Evolutionary conservation across 2,329 filamentous ascomycete species (phyloP).

Genomic region (Penicillium sp.): DNA sequence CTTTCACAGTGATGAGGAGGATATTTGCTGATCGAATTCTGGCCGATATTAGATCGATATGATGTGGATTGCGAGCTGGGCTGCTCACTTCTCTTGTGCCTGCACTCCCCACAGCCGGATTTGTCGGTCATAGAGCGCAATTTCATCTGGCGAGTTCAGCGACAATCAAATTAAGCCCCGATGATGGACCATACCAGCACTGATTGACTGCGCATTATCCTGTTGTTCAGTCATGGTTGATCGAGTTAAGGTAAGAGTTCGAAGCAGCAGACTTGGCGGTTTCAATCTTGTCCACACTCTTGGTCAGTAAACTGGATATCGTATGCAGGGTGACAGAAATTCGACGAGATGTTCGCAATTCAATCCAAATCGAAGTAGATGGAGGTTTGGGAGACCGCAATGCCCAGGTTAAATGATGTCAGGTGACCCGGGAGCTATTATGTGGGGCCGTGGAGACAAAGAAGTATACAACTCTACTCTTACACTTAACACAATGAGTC

Average conservation of each 20-base stretch:
- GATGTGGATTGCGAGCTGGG: neutral
- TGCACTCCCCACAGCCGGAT: constrained; percentile 96
- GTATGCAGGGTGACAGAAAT: neutral
- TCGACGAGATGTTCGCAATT: neutral
- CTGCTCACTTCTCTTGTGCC: constrained; percentile 70
- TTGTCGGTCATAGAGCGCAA: constrained; percentile 94
- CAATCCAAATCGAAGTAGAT: neutral
- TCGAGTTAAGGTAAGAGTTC: neutral
- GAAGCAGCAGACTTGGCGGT: neutral
- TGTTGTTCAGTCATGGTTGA: constrained; percentile 26
- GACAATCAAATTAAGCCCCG: neutral
- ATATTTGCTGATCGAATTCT: constrained; percentile 87
- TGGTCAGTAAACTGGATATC: neutral
- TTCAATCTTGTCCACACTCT: neutral
- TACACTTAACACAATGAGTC: neutral
- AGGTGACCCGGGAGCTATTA: constrained; percentile 12
- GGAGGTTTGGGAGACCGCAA: neutral
- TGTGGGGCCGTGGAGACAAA: constrained; percentile 7
- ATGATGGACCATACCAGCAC: constrained; percentile 30
- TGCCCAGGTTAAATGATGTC: neutral
- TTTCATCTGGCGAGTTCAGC: constrained; percentile 66
- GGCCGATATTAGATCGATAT: constrained; percentile 1
- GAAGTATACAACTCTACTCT: neutral
- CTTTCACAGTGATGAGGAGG: constrained; percentile 82
- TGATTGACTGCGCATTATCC: constrained; percentile 31